phyloP scores from a whole-genome alignment of 345 rosid genomes.

The Arabidopsis arenosa region DNA sequence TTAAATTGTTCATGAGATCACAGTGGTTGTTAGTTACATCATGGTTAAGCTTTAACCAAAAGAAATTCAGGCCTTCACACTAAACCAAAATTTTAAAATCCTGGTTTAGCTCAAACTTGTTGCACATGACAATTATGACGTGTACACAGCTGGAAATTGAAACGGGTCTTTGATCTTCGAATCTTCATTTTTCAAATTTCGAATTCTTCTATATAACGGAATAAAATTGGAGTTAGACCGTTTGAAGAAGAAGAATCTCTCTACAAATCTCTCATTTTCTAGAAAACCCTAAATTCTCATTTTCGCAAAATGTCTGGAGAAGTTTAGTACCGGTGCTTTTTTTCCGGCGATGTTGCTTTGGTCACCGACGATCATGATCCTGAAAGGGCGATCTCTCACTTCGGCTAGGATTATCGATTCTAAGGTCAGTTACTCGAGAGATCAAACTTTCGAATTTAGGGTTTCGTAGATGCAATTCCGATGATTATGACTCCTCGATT shows the following conservation, averaged over 20 bases:
- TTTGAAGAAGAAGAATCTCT: background rate
- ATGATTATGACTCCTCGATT: background rate
- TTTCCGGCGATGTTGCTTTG: background rate
- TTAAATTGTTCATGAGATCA: background rate
- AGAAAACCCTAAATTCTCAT: background rate
- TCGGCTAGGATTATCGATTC: background rate
- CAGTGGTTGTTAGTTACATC: background rate
- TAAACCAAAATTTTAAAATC: background rate
- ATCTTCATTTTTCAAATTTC: background rate
- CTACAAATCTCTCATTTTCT: background rate
- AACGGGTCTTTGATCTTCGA: background rate
- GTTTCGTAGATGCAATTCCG: background rate
- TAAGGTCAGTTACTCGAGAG: background rate
- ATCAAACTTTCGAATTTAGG: background rate
- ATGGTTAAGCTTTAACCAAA: background rate
- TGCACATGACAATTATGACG: background rate
- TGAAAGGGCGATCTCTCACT: background rate
- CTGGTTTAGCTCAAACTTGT: background rate
- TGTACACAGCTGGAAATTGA: background rate
- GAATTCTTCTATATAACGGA: background rate
- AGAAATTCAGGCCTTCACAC: background rate
- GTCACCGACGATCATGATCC: background rate
- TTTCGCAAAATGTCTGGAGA: background rate
- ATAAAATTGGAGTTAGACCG: too few species aligned
- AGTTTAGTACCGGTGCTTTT: background rate